Evolutionary conservation across 2,329 filamentous ascomycete genomes (phyloP).

Genomic region (Paecilomyces sp.): DNA sequence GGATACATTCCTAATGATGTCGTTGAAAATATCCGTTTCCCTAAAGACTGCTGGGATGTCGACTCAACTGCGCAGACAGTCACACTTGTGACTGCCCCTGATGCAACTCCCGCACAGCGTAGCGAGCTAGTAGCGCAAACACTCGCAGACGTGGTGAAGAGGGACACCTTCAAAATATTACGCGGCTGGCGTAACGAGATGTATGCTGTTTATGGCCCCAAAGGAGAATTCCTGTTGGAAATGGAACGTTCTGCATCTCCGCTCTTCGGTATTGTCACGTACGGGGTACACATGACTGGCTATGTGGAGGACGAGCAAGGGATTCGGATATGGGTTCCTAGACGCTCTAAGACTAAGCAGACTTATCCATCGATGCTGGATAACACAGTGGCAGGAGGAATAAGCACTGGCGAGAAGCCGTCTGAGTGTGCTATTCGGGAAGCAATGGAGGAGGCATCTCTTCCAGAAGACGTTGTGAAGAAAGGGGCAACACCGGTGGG

Average conservation of each 20-base stretch:
- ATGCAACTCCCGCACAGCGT: conserved; percentile 55
- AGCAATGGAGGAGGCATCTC: conserved; percentile 77
- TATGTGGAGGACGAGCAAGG: conserved; percentile 54
- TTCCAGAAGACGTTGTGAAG: conserved; percentile 64
- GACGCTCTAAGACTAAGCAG: conserved; percentile 67
- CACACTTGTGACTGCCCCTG: conserved; percentile 49
- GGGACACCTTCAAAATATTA: conserved; percentile 66
- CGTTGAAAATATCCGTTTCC: conserved; percentile 35
- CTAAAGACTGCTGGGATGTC: conserved; percentile 53
- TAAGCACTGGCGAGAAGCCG: conserved; percentile 71
- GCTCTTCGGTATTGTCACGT: conserved; percentile 68
- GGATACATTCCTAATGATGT: conserved; percentile 52
- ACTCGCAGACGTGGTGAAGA: conserved; percentile 60
- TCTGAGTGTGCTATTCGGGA: conserved; percentile 81
- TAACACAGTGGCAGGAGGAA: conserved; percentile 84
- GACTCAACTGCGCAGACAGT: conserved; percentile 56
- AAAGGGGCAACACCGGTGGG: conserved; percentile 53
- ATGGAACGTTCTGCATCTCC: conserved; percentile 70
- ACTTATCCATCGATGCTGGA: conserved; percentile 91
- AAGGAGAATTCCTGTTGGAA: conserved; percentile 56
- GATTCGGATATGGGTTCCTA: conserved; percentile 77
- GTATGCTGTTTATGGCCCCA: conserved; percentile 66
- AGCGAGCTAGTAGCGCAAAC: conserved; percentile 53
- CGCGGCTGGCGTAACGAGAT: conserved; percentile 72
- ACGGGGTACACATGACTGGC: conserved; percentile 75